Base-by-base conservation (phyloP, 352 stramenopile species). In the Thalassiosira hispida region DNA sequence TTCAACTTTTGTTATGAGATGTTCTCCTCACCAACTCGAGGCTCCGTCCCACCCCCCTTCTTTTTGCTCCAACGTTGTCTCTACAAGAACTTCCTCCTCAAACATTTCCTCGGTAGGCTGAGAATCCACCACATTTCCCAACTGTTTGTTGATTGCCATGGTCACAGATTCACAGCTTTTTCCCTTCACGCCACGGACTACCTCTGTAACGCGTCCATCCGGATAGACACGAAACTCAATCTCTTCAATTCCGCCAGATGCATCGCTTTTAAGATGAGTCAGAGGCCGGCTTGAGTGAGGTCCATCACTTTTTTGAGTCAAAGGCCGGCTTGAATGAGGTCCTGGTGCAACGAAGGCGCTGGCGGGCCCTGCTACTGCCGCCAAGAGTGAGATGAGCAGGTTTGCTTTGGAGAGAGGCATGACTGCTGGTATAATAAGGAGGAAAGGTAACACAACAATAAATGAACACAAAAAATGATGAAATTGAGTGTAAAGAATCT, bases 101-200 rank as follows among this genome's bases (percentile, higher is more conserved):
- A 78, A 94, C 74, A 92, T 86, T 82, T 94, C 90, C 81, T 92
- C 90, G 0, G 90, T 94, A 1, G 87, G 84, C 52, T 73, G n/a
- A 3, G 73, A 81, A 12, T 68, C 59, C 1, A 91, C 75, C 23
- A 92, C 84, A 61, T 88, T 80, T 9, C 90, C 90, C 44, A 94
- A 70, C 20, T 78, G 61, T 59, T 90, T 74, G 60, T 94, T 93
- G 47, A 94, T 87, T 11, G 66, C 62, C 46, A 91, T 77, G 0
- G 90, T 93, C 7, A 92, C 51, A 35, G 86, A 79, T 55, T 88
- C 57, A 59, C 90, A 94, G 35, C 88, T 85, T 5, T 66, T 52
- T 1, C 87, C 89, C 62, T 91, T 92, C 7, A 94, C 79, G 14
- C 89, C 89, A 35, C 68, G 57, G 18, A 94, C 89, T 1, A 75